Base-by-base conservation (phyloP, 306 rosid species). In the Vachellia collinsii region DNA sequence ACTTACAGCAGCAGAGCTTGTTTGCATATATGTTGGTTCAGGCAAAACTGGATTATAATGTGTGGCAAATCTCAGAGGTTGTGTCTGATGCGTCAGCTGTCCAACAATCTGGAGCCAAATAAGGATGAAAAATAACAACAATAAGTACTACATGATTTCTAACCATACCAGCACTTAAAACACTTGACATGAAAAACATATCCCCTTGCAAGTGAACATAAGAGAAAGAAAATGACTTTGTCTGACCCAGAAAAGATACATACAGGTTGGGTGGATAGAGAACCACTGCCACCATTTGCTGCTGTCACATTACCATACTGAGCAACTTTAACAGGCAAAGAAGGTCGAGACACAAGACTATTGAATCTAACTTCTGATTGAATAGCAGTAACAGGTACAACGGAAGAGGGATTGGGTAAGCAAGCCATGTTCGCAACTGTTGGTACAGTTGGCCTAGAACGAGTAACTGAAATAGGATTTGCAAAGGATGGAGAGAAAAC, bases 241-340 rank as follows among this genome's bases (percentile, higher is more conserved):
- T 0, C 2, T 29, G 2, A 29, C 34, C 34, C 34, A 29, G 2
- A 29, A 29, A 29, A 29, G 34, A 29, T 29, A 2, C 97, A 8
- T 91, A 94, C 98, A 58, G 93, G 94, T 84, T 87, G 97, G 65
- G 92, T 79, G 75, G 86, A 91, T 37, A 88, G 98, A 77, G 97
- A 78, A 65, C 89, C 88, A 69, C 86, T 87, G 81, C 88, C 92
- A 81, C 87, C 86, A 83, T 86, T 91, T 85, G 86, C 93, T 53
- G 84, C 77, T 14, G 91, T 80, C 85, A 93, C 75, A 75, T 88
- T 89, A 77, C 85, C 86, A 75, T 85, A 85, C 62, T 92, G 97
- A 23, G 89, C 71, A 79, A 81, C 85, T 85, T 94, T 92, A 79
- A 89, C 83, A 74, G 97, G 89, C 42, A 85, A 41, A 46, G 97